phyloP scores from a whole-genome alignment of 139 green algal genomes.

The Chlamydomonas schloesseri region DNA sequence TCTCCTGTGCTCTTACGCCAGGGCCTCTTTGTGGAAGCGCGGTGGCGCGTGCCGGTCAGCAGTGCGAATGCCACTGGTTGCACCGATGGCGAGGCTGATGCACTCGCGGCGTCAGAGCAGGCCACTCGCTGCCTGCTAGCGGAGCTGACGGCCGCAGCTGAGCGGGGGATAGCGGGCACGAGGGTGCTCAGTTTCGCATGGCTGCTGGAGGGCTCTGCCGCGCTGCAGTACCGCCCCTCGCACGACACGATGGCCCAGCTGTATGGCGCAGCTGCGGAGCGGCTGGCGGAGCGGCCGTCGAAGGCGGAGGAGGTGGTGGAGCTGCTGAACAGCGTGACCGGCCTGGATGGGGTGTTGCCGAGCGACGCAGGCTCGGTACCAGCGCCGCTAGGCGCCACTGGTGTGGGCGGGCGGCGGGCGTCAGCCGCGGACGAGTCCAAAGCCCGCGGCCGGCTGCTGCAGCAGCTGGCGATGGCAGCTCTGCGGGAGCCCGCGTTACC shows the following conservation, averaged over 20 bases:
- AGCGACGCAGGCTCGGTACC: too few relatives aligned
- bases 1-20: too few relatives aligned
- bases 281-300: not conserved
- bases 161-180: not conserved
- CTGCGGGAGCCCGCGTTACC: not conserved
- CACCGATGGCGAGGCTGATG: too few relatives aligned
- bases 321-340: not conserved
- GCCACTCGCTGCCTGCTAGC: not conserved
- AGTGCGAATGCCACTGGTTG: too few relatives aligned
- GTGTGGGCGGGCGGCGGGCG: not conserved
- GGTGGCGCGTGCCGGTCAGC: not conserved
- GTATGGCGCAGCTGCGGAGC: not conserved
- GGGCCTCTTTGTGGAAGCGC: constrained; percentile 2
- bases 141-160: too few relatives aligned
- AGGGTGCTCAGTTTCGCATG: too few relatives aligned
- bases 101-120: too few relatives aligned
- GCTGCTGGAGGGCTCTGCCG: not conserved
- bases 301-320: not conserved
- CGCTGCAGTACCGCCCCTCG: not conserved
- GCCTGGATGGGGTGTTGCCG: not conserved
- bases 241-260: not conserved
- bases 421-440: too few relatives aligned
- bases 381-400: too few relatives aligned
- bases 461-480: not conserved
- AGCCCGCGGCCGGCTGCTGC: not conserved